Evolutionary conservation across 176 grass and related monocot genomes (phyloP).

Genomic region (Themeda triandra): DNA sequence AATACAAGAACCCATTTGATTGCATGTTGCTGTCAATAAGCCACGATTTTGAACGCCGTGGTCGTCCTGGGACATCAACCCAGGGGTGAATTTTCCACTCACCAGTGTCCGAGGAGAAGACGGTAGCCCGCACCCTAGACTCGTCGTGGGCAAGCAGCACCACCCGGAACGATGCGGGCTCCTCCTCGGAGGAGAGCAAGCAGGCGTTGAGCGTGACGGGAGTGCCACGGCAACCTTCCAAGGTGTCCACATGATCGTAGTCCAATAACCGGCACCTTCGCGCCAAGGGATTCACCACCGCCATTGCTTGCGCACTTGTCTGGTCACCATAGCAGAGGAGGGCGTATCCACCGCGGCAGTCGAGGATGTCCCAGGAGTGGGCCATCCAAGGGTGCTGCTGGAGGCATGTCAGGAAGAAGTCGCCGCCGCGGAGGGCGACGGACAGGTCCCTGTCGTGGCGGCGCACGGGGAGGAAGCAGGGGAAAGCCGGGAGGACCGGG

Average conservation of each 20-base stretch:
- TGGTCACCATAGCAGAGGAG: neutral
- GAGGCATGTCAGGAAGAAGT: conserved; percentile 31
- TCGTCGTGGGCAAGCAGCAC: neutral
- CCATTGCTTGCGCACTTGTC: neutral
- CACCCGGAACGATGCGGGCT: neutral
- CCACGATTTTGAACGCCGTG: neutral
- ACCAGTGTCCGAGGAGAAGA: neutral
- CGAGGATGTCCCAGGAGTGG: conserved; percentile 20
- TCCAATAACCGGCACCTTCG: neutral
- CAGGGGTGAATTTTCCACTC: neutral
- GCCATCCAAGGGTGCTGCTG: neutral
- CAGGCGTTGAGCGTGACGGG: fast-evolving
- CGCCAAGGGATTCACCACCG: conserved; percentile 3
- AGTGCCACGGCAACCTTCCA: neutral
- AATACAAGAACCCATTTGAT: neutral
- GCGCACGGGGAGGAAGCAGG: conserved; percentile 7
- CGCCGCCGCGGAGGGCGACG: conserved; percentile 17
- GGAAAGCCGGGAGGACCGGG: neutral
- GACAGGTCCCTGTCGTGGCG: neutral
- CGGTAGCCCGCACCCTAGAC: neutral
- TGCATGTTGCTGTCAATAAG: neutral
- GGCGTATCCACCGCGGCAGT: conserved; percentile 7
- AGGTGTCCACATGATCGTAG: neutral
- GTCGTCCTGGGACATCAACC: neutral
- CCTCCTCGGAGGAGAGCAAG: neutral